Evolutionary conservation across 2,329 filamentous ascomycete species (phyloP), one percentile per base, ranked within the genome.

Genomic region (Penicillium sumatraense): DNA sequence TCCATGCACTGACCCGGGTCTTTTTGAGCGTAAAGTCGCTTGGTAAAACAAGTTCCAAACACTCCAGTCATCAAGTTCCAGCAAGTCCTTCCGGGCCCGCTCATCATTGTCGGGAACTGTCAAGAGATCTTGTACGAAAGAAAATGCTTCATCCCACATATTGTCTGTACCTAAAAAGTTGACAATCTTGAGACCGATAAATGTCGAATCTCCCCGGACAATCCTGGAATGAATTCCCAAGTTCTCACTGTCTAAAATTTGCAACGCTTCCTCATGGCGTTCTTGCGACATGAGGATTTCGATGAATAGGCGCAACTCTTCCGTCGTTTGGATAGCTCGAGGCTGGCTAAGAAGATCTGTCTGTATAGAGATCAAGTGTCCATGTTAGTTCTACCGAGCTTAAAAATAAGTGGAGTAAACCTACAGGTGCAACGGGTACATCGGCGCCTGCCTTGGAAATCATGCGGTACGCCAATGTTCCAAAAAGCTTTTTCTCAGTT

Each of bases 381-480:
- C 60, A 58, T 35, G 36, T 44, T 20, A 49, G 38, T 44, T 21
- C 23, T 36, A 27, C 21, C 20, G 14, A 26, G 29, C 42, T 18
- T 8, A 36, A 46, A 29, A 9, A 16, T 18, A 16, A 35, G 33
- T 5, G 2, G 13, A 40, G 16, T 7, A 44, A 20, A 56, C 74
- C 62, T 75, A 80, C 78, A 59, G 75, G 72, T 59, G 77, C 72
- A 24, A 65, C 60, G n/a, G 77, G 75, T 40, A 78, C 75, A 29
- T 70, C 74, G 6, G 73, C 71, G 11, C 75, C 78, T 38, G 79
- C 76, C 57, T 80, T 81, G 7, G 75, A 75, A 14, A 78, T 70
- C 75, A 80, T 79, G 33, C 78, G 76, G 60, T 79, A 81, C 26
- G 78, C 79, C 50, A 81, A 65, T n/a, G 75, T 78, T n/a, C 77